Base-by-base conservation (phyloP, 129 eudicot genomes). In the Flaveria ramosissima region DNA sequence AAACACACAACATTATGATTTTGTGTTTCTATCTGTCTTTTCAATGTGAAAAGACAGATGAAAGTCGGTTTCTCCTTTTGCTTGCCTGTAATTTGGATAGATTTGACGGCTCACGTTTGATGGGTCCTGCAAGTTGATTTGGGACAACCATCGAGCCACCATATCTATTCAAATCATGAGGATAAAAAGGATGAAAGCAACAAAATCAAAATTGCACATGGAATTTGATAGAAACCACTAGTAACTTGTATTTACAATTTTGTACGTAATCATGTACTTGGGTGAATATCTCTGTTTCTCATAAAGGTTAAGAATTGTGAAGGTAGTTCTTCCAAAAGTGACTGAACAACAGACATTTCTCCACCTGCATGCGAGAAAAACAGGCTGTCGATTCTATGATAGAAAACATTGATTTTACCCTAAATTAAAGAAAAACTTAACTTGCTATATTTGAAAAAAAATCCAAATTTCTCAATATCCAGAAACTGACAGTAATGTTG, bases 321-420 rank as follows among this genome's bases (percentile, higher is more conserved):
- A 20, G 99, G 99, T 72, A 95, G 74, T 78, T 95, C 99, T 50
- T 92, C 99, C 79, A 95, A 77, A 78, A 95, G 96, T 2, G 97
- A 86, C 79, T 95, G 94, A 74, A 87, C 90, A 26, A 91, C 90
- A 19, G 97, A 95, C 70, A 88, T 72, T 62, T 89, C 96, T 80
- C 96, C 99, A 78, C 86, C 98, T 93, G 89, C 84, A 85, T 74
- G 10, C 1, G 16, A 47, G 71, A n/a, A 16, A 15, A 68, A 69
- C 66, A 13, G 20, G 53, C 45, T 16, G 60, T 73, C 68, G 68
- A 71, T 43, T 70, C 30, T 27, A 61, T 42, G 23, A 59, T 63
- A 14, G 27, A 11, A 50, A 19, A 72, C 72, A 71, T 71, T 67
- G 53, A 45, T 3, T 45, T 45, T 47, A 72, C 52, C 42, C n/a